These are phyloP conservation scores for Colletotrichum eleusines DNA, from an alignment of 2,329 filamentous ascomycete species.

Conservation along the genomic window DNA sequence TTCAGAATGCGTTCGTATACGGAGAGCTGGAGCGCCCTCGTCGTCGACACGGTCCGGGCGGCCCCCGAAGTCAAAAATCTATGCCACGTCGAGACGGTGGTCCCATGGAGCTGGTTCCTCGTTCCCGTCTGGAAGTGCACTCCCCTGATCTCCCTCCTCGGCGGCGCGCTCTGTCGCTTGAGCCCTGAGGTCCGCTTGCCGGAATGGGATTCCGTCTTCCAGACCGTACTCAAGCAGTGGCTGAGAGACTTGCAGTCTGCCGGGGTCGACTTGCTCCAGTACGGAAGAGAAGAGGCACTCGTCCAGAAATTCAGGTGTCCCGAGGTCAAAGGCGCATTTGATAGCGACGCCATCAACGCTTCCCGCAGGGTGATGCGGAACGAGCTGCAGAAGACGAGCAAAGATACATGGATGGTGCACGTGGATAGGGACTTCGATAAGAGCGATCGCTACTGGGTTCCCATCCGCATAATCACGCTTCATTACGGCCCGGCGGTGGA, in stretches of 20 bases:
- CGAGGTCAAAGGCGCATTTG: slow-evolving; percentile 20
- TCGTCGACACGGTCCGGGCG: not conserved
- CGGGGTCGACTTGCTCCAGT: slow-evolving; percentile 44
- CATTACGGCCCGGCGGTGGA: slow-evolving; percentile 22
- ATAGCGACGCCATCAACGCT: not conserved
- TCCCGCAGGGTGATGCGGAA: not conserved
- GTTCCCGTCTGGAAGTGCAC: slow-evolving; percentile 45
- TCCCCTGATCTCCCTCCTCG: slow-evolving; percentile 45
- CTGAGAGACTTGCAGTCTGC: slow-evolving; percentile 25
- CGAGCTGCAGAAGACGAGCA: not conserved
- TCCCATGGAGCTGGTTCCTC: slow-evolving; percentile 43
- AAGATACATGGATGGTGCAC: not conserved
- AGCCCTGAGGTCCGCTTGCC: slow-evolving; percentile 19
- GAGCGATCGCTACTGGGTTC: slow-evolving; percentile 41
- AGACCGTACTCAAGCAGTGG: slow-evolving; percentile 43
- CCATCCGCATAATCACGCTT: slow-evolving; percentile 44
- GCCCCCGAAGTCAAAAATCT: slow-evolving; percentile 32
- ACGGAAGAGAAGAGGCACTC: slow-evolving; percentile 43
- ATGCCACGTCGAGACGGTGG: slow-evolving; percentile 40
- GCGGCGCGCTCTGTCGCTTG: slow-evolving; percentile 46
- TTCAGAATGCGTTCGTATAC: slow-evolving; percentile 15
- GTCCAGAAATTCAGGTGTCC: slow-evolving; percentile 32
- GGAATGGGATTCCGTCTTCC: slow-evolving; percentile 44
- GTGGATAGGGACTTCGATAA: slow-evolving; percentile 12
- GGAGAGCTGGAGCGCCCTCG: slow-evolving; percentile 32